Base-by-base conservation (phyloP, 176 grass and related monocot species). In the Coix lacrymajobi region DNA sequence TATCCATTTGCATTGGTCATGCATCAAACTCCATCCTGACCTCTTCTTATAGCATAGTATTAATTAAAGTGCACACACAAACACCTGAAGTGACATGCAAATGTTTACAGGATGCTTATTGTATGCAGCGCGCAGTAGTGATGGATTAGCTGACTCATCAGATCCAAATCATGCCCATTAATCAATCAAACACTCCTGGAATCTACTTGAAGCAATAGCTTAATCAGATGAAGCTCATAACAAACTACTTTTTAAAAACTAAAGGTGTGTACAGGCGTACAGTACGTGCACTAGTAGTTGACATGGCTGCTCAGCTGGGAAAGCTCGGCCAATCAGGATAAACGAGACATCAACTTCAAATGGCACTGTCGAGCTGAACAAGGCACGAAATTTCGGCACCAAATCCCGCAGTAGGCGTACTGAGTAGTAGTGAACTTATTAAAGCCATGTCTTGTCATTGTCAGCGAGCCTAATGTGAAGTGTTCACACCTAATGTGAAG, bases 21-120 rank as follows among this genome's bases (percentile, higher is more conserved):
- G 63, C 63, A 54, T 71, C 44, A 89, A 56, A 57, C 36, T 66
- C 30, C 65, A 72, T 73, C 73, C 52, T 68, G 79, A 67, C 26
- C 69, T 58, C 66, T 66, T 29, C 36, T 58, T 81, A 79, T 61
- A 58, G 1, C 2, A 26, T 25, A 58, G 1, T 5, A 26, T 25
- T 26, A 29, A 70, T 73, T 36, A 78, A 78, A 71, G 75, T 44
- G 30, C 12, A 58, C 30, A 68, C 69, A 66, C 60, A 79, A 66
- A 66, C 88, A 90, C 88, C 83, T 86, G 88, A 90, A 72, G 79
- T 67, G 88, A 83, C 84, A 61, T 68, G 79, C 58, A 67, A 73
- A 54, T 41, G 54, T 65, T 58, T 45, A 77, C 52, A 86, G 16
- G 78, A 71, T 86, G 28, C 22, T 77, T 89, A 89, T 57, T 82